Evolutionary conservation across 495 filamentous ascomycete genomes (phyloP).

Genomic region (Tuber brumale): DNA sequence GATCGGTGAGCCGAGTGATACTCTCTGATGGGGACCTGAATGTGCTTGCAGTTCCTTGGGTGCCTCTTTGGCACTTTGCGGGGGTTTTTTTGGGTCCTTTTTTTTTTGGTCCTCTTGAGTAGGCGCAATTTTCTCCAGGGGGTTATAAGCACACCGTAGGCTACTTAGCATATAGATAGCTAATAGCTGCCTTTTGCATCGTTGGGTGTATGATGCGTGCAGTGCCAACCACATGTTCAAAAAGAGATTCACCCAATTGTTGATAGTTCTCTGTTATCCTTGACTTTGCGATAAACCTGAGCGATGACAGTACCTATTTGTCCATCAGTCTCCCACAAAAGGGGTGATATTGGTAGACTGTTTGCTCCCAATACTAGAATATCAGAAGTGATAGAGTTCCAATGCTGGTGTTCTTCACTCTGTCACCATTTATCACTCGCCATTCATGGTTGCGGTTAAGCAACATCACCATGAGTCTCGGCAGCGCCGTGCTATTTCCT

Average conservation of each 20-base stretch:
- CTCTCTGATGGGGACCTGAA: neutral
- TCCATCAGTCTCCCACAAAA: neutral
- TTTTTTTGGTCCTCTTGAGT: neutral
- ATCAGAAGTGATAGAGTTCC: neutral
- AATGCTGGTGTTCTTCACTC: neutral
- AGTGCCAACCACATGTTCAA: neutral
- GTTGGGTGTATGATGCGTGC: neutral
- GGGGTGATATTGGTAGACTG: too few relatives aligned
- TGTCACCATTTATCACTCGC: neutral
- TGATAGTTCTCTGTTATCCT: neutral
- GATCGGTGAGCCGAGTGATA: neutral
- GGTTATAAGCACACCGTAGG: neutral
- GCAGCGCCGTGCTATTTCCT: constrained; percentile 9
- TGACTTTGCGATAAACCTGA: neutral
- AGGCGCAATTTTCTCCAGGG: neutral
- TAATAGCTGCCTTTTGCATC: neutral
- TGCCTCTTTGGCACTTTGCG: neutral
- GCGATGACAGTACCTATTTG: neutral
- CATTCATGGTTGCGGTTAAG: neutral
- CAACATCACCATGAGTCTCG: constrained; percentile 1
- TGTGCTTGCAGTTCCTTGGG: neutral
- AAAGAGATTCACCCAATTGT: neutral
- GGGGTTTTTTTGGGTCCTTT: neutral
- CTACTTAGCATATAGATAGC: neutral
- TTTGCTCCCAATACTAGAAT: too few relatives aligned